Evolutionary conservation across 768 basidiomycete species (phyloP), one percentile per base, ranked within the genome.

Genomic region (Amanita thiersii): DNA sequence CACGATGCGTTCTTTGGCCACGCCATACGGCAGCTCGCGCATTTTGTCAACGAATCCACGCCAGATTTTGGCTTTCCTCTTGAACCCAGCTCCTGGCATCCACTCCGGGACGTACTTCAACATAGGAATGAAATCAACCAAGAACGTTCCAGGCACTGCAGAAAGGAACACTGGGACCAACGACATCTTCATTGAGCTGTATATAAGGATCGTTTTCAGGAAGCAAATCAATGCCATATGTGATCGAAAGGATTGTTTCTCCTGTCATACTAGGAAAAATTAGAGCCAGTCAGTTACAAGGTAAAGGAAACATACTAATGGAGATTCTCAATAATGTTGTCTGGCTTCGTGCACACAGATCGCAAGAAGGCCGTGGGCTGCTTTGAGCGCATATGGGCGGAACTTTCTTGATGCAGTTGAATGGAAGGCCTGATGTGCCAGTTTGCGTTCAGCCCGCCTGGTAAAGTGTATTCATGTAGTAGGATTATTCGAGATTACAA

Each of bases 71-170:
- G 67, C 69, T 31, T 52, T 57, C 33, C 51, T 59, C 47, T 68
- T 50, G 48, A 72, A 72, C 4, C 57, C 56, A 3, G 65, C 64
- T 1, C 69, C 70, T 10, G 69, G 69, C 2, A 69, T 14, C 55
- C 55, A 56, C n/a, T 44, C 40, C 10, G 55, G 55, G 8, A 54
- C 37, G 26, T 51, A 50, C 37, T 50, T 50, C 11, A 56, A 39
- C 44, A 25, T 33, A 12, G 10, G 37, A 38, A 39, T 4, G 14
- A 20, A 24, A n/a, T 51, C 47, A n/a, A 43, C 44, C 7, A 51
- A 19, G 19, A 32, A 41, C 2, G 40, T n/a, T 8, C 40, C 40
- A 9, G 40, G 30, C 11, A 33, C 40, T 5, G 30, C 40, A 19
- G 40, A 28, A 7, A 2, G 9, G 6, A 20, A 10, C 9, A 6